phyloP scores from a whole-genome alignment of 306 rosid species.

The Parietaria judaica region DNA sequence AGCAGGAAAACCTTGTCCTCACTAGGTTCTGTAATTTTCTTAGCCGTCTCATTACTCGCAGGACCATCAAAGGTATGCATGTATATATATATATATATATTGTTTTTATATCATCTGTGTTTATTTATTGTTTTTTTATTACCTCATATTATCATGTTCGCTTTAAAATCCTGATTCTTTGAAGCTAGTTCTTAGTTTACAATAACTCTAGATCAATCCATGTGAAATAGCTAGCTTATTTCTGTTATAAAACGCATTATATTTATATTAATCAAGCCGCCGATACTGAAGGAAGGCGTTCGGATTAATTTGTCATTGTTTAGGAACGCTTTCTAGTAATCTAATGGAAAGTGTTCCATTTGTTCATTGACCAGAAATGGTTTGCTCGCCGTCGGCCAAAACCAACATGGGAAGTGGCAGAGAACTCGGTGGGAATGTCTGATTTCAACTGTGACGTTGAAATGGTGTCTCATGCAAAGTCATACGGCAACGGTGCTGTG shows the following conservation, averaged over 20 bases:
- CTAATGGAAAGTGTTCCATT: constrained; percentile 12
- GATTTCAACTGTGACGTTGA: constrained; percentile 23
- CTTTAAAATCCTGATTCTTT: no score
- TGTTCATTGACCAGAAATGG: constrained; percentile 36
- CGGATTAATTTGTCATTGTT: no score
- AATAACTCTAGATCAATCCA: no score
- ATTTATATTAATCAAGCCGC: no score
- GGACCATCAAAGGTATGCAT: constrained; percentile 61
- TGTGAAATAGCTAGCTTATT: no score
- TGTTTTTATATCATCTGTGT: neutral
- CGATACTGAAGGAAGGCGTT: no score
- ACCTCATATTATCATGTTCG: no score
- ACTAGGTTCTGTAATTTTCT: constrained; percentile 54
- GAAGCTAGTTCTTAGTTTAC: no score
- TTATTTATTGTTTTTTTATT: constrained; percentile 1
- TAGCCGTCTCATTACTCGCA: constrained; percentile 41
- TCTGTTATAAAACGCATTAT: no score
- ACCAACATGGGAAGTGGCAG: constrained; percentile 19
- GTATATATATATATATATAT: neutral
- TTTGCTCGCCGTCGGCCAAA: constrained; percentile 29
- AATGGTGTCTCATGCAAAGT: constrained; percentile 20
- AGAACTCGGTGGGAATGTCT: constrained; percentile 22
- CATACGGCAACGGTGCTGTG: constrained; percentile 22
- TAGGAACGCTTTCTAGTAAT: no score
- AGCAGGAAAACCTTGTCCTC: constrained; percentile 58